phyloP scores from a whole-genome alignment of 2,329 filamentous ascomycete genomes.

The Penicillium sp. region DNA sequence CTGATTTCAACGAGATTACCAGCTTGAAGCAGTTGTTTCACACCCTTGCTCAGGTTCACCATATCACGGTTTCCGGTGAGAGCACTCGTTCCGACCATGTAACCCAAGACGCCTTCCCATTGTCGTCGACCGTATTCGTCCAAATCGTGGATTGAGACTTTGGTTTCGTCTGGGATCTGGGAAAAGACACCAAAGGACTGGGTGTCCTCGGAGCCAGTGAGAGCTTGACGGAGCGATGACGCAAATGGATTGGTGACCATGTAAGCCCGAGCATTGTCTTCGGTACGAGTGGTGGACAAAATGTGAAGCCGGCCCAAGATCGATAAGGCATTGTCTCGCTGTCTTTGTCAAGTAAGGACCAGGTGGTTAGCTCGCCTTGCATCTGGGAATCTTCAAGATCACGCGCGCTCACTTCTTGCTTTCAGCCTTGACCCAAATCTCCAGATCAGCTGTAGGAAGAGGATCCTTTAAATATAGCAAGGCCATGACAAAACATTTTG shows the following conservation, averaged over 20 bases:
- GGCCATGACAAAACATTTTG: slow-evolving; percentile 94
- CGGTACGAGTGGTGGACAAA: slow-evolving; percentile 63
- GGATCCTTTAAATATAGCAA: slow-evolving; percentile 87
- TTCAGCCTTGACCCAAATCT: slow-evolving; percentile 77
- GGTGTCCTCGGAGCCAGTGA: slow-evolving; percentile 82
- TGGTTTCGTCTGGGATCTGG: slow-evolving; percentile 59
- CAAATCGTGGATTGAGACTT: slow-evolving; percentile 70
- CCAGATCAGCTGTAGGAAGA: slow-evolving; percentile 75
- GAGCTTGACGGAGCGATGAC: slow-evolving; percentile 76
- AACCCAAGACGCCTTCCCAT: slow-evolving; percentile 96
- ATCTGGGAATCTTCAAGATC: not conserved
- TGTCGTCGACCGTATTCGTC: slow-evolving; percentile 83
- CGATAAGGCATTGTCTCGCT: slow-evolving; percentile 80
- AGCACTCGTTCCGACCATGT: slow-evolving; percentile 69
- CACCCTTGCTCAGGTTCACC: slow-evolving; percentile 67
- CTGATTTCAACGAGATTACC: slow-evolving; percentile 74
- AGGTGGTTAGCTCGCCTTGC: not conserved
- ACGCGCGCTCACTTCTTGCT: slow-evolving; percentile 52
- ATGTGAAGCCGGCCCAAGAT: slow-evolving; percentile 87
- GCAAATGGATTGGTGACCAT: slow-evolving; percentile 80
- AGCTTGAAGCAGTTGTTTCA: slow-evolving; percentile 78
- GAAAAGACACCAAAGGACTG: slow-evolving; percentile 90
- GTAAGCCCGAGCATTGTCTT: slow-evolving; percentile 67
- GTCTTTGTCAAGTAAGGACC: slow-evolving; percentile 47
- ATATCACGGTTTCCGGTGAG: slow-evolving; percentile 48